Conservation (phyloP, 495 filamentous ascomycete genomes). For the Podospora bellae-mahoneyi region DNA sequence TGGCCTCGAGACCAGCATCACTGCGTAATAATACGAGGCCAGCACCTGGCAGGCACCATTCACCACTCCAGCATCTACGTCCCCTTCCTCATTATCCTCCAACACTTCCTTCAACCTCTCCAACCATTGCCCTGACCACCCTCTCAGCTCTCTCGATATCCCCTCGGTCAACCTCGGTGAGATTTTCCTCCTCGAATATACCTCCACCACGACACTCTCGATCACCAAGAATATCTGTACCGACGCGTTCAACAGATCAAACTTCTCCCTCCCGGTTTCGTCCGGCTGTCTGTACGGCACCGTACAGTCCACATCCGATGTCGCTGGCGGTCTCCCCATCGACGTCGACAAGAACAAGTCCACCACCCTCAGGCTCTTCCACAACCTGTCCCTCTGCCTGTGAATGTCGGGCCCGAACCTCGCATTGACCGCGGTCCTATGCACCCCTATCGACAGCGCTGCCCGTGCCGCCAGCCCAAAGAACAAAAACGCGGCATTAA, state of each 20-base stretch:
- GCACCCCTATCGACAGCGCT: constrained; percentile 58
- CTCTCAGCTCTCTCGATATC: constrained; percentile 44
- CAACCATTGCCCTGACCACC: constrained; percentile 44
- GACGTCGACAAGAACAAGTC: constrained; percentile 60
- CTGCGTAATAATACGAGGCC: constrained; percentile 46
- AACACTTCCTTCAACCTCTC: constrained; percentile 32
- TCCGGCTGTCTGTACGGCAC: constrained; percentile 36
- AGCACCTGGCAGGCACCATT: constrained; percentile 44
- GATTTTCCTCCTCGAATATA: constrained; percentile 46
- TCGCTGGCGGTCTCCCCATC: constrained; percentile 57
- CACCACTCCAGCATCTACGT: constrained; percentile 18
- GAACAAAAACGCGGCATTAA: constrained; percentile 59
- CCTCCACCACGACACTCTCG: constrained; percentile 41
- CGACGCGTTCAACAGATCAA: constrained; percentile 44
- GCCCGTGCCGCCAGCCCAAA: constrained; percentile 57
- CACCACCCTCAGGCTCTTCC: constrained; percentile 60
- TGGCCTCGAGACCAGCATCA: constrained; percentile 45
- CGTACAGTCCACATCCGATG: constrained; percentile 57
- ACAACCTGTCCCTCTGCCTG: constrained; percentile 52
- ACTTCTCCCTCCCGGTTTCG: constrained; percentile 31
- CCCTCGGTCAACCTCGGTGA: constrained; percentile 46
- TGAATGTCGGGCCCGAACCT: constrained; percentile 51
- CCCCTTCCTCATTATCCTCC: constrained; percentile 14
- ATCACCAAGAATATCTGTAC: constrained; percentile 43
- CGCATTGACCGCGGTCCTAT: constrained; percentile 59